Conservation (phyloP, 441 rosid genomes). For the Pelargonium exstipulatum region DNA sequence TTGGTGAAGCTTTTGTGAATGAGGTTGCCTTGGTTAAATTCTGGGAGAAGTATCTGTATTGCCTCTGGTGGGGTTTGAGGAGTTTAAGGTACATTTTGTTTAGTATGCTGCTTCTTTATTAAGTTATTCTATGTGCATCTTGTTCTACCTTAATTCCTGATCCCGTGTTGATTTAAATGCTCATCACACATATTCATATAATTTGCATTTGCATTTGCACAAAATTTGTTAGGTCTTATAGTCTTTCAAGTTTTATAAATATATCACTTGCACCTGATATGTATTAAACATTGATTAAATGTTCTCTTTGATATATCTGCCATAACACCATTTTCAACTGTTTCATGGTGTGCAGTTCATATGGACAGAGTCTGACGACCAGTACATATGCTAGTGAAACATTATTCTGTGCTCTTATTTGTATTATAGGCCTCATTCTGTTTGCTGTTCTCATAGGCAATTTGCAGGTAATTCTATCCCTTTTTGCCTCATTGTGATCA, state of each 20-base stretch:
- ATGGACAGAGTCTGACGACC: constrained; percentile 81
- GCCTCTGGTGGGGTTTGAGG: constrained; percentile 97
- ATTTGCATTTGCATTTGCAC: background rate
- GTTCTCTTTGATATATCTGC: background rate
- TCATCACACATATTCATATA: background rate
- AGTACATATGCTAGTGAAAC: constrained; percentile 85
- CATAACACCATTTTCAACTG: background rate
- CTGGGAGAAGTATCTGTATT: constrained; percentile 67
- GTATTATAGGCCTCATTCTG: constrained; percentile 75
- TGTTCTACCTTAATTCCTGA: background rate
- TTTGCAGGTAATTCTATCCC: constrained; percentile 64
- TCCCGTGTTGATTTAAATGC: background rate
- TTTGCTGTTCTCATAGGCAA: constrained; percentile 93
- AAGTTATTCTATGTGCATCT: background rate
- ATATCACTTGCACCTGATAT: background rate
- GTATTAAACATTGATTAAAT: background rate
- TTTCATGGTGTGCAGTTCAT: constrained; percentile 49
- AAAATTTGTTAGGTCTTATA: background rate
- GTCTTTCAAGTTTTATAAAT: background rate
- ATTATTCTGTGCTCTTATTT: constrained; percentile 66
- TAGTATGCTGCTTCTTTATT: background rate
- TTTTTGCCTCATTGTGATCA: background rate
- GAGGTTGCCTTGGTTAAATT: constrained; percentile 54
- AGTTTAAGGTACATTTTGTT: constrained; percentile 55
- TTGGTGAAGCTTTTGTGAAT: constrained; percentile 54